These are phyloP conservation scores for Trametes gibbosa DNA, from an alignment of 768 basidiomycete species.

Conservation along the genomic window DNA sequence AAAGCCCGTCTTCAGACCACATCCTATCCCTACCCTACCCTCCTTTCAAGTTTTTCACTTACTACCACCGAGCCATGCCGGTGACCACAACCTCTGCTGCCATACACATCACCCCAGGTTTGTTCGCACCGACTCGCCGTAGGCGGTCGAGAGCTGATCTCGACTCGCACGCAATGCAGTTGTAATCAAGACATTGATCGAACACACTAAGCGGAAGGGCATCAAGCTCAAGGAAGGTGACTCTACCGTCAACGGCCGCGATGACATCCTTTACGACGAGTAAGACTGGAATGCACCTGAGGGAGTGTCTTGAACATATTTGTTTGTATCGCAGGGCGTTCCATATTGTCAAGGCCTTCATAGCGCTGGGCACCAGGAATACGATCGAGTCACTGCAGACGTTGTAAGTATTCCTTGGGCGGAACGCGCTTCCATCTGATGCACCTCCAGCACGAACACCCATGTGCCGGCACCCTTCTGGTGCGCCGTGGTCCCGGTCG, in stretches of 20 bases:
- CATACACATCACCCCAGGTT: constrained; percentile 52
- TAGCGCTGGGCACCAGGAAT: constrained; percentile 60
- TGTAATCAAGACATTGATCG: constrained; percentile 50
- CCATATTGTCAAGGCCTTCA: constrained; percentile 70
- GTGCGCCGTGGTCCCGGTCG: constrained; percentile 57
- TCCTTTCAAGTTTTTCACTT: too few relatives aligned
- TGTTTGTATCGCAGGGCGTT: constrained; percentile 46
- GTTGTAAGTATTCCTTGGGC: constrained; percentile 41
- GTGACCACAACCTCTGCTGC: constrained; percentile 55
- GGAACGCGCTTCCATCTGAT: not conserved
- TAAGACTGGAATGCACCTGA: constrained; percentile 24
- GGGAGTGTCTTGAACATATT: not conserved
- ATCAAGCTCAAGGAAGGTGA: constrained; percentile 36
- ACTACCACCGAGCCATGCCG: constrained; percentile 37
- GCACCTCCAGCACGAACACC: constrained; percentile 52
- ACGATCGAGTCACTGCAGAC: constrained; percentile 71
- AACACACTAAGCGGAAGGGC: constrained; percentile 45
- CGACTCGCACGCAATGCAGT: constrained; percentile 32
- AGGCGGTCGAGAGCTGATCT: not conserved
- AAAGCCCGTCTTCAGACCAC: not conserved
- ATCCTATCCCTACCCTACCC: not conserved
- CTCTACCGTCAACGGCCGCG: constrained; percentile 43
- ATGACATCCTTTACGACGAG: constrained; percentile 72
- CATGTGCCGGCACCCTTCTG: constrained; percentile 67
- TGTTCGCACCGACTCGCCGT: not conserved